Evolutionary conservation across 164 flowering plant species (phyloP).

Genomic region (Houttuynia cordata): DNA sequence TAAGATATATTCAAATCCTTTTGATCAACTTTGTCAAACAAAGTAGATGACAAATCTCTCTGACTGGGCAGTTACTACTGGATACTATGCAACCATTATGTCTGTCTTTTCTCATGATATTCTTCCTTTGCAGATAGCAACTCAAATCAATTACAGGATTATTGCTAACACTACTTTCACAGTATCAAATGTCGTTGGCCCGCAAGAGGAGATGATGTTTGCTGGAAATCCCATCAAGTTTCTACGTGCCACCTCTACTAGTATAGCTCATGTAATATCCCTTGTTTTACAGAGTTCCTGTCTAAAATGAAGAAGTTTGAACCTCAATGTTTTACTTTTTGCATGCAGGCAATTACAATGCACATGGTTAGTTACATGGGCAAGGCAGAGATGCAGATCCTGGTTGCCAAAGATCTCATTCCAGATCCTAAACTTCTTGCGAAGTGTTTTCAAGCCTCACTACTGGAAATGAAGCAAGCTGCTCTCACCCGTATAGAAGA

Average conservation of each 20-base stretch:
- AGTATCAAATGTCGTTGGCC: conserved; percentile 62
- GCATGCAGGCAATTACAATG: conserved; percentile 61
- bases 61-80: no score
- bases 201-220: conserved; percentile 46
- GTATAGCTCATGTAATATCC: conserved; percentile 54
- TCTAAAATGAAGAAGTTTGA: no score
- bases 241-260: conserved; percentile 29
- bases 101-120: no score
- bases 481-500: conserved; percentile 1
- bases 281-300: not conserved
- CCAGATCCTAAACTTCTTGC: conserved; percentile 68
- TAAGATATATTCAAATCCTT: no score
- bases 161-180: conserved; percentile 64
- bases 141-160: conserved; percentile 42
- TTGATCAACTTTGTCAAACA: no score
- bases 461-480: conserved; percentile 65
- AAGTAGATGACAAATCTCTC: no score
- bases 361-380: conserved; percentile 85
- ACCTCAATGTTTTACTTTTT: no score
- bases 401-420: conserved; percentile 72
- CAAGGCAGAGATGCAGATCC: conserved; percentile 61
- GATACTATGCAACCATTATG: no score
- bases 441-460: conserved; percentile 65
- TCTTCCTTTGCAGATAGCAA: conserved; percentile 27
- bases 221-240: conserved; percentile 49